Evolutionary conservation across 306 rosid species (phyloP).

Genomic region (Carpinus viminea): DNA sequence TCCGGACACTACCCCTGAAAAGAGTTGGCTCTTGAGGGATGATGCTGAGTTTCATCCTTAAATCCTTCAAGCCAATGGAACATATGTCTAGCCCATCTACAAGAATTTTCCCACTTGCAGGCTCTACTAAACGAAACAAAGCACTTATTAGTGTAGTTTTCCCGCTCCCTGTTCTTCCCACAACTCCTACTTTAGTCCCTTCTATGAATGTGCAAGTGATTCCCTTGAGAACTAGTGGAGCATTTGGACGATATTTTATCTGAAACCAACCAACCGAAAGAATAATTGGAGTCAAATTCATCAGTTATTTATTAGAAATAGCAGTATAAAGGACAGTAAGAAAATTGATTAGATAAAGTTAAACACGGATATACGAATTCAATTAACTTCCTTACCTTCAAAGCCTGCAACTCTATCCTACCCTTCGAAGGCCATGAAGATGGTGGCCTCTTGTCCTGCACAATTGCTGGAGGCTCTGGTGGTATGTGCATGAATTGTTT

Average conservation of each 20-base stretch:
- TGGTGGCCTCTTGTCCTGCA: constrained; percentile 59
- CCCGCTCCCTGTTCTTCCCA: constrained; percentile 88
- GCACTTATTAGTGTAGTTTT: constrained; percentile 81
- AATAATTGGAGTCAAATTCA: background rate
- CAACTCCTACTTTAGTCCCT: constrained; percentile 76
- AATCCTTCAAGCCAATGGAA: constrained; percentile 72
- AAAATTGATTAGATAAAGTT: background rate
- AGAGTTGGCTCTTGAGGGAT: constrained; percentile 91
- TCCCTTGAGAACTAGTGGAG: constrained; percentile 69
- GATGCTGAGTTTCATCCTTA: constrained; percentile 70
- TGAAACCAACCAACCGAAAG: constrained; percentile 25
- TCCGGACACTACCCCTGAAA: constrained; percentile 70
- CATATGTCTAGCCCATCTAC: constrained; percentile 66
- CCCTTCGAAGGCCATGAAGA: constrained; percentile 77
- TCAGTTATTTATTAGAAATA: background rate
- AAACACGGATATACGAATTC: background rate
- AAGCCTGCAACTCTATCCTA: constrained; percentile 57
- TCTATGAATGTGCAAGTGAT: constrained; percentile 67
- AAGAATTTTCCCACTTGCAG: constrained; percentile 49
- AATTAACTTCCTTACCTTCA: constrained; percentile 40
- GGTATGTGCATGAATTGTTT: constrained; percentile 76
- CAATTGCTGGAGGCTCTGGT: constrained; percentile 60
- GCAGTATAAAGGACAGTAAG: background rate
- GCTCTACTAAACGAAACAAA: constrained; percentile 82
- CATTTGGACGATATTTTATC: constrained; percentile 65